Base-by-base conservation (phyloP, 768 basidiomycete species). In the Kwoniella sp. region DNA sequence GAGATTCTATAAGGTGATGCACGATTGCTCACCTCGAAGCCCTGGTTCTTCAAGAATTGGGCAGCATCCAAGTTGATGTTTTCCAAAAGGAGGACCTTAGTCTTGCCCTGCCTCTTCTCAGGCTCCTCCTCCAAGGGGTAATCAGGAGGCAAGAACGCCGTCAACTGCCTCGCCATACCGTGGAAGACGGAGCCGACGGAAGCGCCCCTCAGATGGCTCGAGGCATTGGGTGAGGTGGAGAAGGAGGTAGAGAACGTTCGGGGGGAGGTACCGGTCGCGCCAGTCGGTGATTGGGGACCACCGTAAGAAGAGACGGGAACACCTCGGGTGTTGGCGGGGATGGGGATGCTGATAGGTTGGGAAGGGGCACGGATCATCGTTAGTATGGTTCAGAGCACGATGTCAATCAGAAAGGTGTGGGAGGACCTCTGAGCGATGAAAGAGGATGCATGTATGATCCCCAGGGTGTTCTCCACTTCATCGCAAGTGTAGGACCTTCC, bases 1-100 rank as follows among this genome's bases (percentile, higher is more conserved):
- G n/a, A n/a, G n/a, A n/a, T n/a, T n/a, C n/a, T n/a, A n/a, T n/a
- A n/a, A n/a, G n/a, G n/a, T n/a, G n/a, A n/a, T n/a, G n/a, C n/a
- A n/a, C n/a, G n/a, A 51, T 13, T 47, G 71, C 77, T 61, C 67
- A 79, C 77, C 66, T 81, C 75, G 84, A 90, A 98, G 22, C 95
- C 93, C 73, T 92, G 88, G 0, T 85, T 84, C 67, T 85, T 85
- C 84, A 99, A 89, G 50, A 87, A 84, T 23, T 84, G 82, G 58
- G 96, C 91, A 12, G 95, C 96, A 54, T 92, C 91, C 78, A 87
- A 86, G 79, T 90, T 92, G 85, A 97, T 93, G 75, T 97, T 97
- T 83, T 99, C 96, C 66, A 99, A 85, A 54, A 99, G 83, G 59
- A 99, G 85, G 54, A 98, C 85, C 67, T 85, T 86, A 48, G 95